These are phyloP conservation scores for Solanum commersonii DNA, from an alignment of 257 asterid genomes.

Conservation along the genomic window DNA sequence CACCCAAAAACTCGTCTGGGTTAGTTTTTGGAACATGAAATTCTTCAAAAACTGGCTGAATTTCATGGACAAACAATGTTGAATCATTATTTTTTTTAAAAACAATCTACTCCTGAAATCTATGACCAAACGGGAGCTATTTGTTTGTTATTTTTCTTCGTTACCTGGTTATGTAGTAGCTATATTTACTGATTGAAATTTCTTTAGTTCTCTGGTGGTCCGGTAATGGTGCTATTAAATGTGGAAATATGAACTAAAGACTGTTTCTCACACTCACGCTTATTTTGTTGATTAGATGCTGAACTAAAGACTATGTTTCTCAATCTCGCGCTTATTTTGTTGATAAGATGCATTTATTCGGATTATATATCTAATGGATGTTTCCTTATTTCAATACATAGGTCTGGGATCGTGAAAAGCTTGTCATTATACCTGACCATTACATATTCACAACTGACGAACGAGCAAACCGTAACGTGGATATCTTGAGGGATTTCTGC, in stretches of 20 bases:
- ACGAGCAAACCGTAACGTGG: conserved; percentile 92
- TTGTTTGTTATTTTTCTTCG: background rate
- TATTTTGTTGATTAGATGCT: background rate
- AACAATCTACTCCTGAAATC: background rate
- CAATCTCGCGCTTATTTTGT: background rate
- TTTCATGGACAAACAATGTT: background rate
- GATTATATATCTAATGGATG: background rate
- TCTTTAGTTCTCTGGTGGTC: background rate
- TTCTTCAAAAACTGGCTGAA: background rate
- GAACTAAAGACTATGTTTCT: background rate
- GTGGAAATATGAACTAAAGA: background rate
- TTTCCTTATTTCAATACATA: conserved; percentile 4
- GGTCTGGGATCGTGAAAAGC: conserved; percentile 96
- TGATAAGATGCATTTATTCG: background rate
- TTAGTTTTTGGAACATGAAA: background rate
- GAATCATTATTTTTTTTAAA: no score
- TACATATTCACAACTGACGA: conserved; percentile 92
- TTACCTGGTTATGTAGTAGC: background rate
- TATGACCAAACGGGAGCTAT: background rate
- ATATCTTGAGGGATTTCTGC: conserved; percentile 90
- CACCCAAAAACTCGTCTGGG: background rate
- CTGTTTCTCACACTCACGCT: background rate
- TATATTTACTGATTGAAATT: background rate
- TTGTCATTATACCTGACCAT: conserved; percentile 89
- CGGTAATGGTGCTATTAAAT: background rate